These are phyloP conservation scores for Globisporangium abappressorium DNA, from an alignment of 352 stramenopile species.

Conservation along the genomic window DNA sequence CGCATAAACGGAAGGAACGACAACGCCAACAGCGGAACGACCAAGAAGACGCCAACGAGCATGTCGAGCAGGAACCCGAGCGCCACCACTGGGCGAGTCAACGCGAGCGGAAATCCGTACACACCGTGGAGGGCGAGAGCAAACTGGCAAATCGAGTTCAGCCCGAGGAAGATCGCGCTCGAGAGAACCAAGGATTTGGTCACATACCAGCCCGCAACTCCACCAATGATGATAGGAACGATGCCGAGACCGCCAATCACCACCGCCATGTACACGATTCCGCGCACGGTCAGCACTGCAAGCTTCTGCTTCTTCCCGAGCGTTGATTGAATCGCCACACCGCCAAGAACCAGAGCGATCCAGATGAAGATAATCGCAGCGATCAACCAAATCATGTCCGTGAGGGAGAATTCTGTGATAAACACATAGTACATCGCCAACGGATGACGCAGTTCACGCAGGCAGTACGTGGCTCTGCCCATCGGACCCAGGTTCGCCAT, in stretches of 20 bases:
- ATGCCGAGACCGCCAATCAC: conserved; percentile 60
- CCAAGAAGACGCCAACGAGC: conserved; percentile 75
- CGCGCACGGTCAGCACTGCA: conserved; percentile 50
- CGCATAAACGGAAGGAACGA: conserved; percentile 85
- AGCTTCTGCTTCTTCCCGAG: conserved; percentile 60
- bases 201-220: conserved; percentile 52
- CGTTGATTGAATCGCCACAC: conserved; percentile 39
- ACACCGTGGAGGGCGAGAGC: conserved; percentile 62
- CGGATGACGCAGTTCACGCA: conserved; percentile 76
- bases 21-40: conserved; percentile 68
- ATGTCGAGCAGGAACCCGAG: conserved; percentile 88
- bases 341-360: conserved; percentile 51
- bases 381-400: conserved; percentile 43
- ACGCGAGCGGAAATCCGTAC: conserved; percentile 56
- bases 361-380: conserved; percentile 48
- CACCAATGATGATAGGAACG: conserved; percentile 52
- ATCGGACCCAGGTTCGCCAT: conserved; percentile 66
- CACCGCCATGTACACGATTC: conserved; percentile 71
- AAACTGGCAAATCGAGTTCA: conserved; percentile 76
- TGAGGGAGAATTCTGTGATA: conserved; percentile 57
- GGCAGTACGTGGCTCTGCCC: conserved; percentile 68
- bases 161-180: conserved; percentile 58
- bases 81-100: conserved; percentile 62
- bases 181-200: conserved; percentile 70
- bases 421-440: conserved; percentile 85